Conservation (phyloP, 2,329 filamentous ascomycete species). For the Beauveria caledonica region DNA sequence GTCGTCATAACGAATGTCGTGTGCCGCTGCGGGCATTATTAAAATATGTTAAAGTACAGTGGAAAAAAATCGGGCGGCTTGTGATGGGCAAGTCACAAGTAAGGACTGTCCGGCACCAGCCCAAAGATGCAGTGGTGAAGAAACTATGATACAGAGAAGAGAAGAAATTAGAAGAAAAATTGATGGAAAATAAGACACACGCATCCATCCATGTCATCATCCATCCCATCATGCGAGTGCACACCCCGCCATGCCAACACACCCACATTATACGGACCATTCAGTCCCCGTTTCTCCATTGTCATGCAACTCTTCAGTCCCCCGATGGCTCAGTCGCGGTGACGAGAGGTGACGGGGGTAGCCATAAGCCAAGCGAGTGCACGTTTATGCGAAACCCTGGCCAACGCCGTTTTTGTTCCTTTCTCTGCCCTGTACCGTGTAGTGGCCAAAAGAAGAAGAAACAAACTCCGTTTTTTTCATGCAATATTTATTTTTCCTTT, state of each 20-base stretch:
- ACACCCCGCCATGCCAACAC: neutral
- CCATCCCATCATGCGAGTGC: neutral
- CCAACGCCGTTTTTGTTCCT: neutral
- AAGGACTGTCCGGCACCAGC: neutral
- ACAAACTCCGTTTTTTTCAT: too few species aligned
- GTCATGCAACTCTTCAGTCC: too few species aligned
- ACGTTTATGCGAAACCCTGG: neutral
- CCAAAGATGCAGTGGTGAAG: neutral
- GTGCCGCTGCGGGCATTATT: neutral
- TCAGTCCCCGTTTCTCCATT: too few species aligned
- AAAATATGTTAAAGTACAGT: neutral
- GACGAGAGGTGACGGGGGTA: too few species aligned
- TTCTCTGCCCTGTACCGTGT: too few species aligned
- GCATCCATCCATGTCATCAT: conserved; percentile 2
- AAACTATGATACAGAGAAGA: neutral
- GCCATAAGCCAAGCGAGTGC: neutral
- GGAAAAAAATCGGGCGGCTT: neutral
- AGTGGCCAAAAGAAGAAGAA: too few species aligned
- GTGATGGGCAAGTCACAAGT: neutral
- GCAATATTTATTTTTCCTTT: too few species aligned
- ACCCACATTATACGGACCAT: neutral
- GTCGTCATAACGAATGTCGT: neutral
- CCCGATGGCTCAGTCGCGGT: too few species aligned
- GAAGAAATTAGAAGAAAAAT: neutral
- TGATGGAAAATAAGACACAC: neutral